phyloP scores from a whole-genome alignment of 1,284 basidiomycete genomes.

The Ceratorhiza oryzae-sativae region DNA sequence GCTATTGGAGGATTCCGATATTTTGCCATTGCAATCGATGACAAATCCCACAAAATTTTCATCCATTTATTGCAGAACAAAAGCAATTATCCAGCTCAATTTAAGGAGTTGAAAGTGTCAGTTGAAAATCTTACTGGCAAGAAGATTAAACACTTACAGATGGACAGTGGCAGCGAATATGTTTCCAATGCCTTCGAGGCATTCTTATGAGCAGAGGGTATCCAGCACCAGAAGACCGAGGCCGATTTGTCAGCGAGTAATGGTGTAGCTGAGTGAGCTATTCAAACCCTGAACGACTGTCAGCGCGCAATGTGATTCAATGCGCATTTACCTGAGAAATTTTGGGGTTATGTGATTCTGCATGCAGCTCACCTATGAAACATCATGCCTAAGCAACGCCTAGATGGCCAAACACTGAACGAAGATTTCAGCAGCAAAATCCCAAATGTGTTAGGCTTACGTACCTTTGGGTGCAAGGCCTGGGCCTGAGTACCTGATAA shows the following conservation, averaged over 20 bases:
- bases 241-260: constrained; percentile 6
- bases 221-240: constrained; percentile 44
- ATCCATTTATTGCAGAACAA: constrained; percentile 2
- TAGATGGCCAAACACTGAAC: constrained; percentile 17
- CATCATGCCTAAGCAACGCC: not conserved
- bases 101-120: constrained; percentile 49
- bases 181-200: constrained; percentile 29
- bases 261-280: constrained; percentile 13
- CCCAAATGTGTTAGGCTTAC: constrained; percentile 2
- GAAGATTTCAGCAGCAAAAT: constrained; percentile 13
- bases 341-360: constrained; percentile 24
- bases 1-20: not conserved
- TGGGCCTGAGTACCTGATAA: constrained; percentile 21
- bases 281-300: constrained; percentile 3
- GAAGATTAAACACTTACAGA: constrained; percentile 42
- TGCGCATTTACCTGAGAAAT: constrained; percentile 3
- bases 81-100: constrained; percentile 31
- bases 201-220: constrained; percentile 43
- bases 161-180: constrained; percentile 47
- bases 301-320: constrained; percentile 10
- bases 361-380: constrained; percentile 21
- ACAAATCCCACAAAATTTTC: constrained; percentile 12
- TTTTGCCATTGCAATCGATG: constrained; percentile 9
- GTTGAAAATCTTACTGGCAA: constrained; percentile 42
- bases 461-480: constrained; percentile 32